phyloP scores from a whole-genome alignment of 768 basidiomycete genomes.

The Russula abietina region DNA sequence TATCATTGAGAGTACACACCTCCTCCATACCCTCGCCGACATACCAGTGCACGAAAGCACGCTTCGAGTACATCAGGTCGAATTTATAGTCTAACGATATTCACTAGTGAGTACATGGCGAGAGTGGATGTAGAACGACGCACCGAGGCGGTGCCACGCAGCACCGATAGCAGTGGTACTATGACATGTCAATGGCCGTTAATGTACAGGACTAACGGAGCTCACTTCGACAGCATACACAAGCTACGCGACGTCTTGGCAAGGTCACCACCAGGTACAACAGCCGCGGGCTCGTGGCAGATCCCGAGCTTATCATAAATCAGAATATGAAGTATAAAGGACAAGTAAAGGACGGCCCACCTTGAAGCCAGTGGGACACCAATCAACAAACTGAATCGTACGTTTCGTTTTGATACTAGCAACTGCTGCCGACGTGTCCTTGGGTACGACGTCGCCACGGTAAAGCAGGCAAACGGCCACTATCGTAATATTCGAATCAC shows the following conservation, averaged over 20 bases:
- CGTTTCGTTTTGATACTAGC: conserved; percentile 94
- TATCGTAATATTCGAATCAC: conserved; percentile 28
- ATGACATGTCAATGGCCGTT: conserved; percentile 9
- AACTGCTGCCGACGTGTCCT: conserved; percentile 91
- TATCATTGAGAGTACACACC: conserved; percentile 33
- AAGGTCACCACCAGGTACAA: conserved; percentile 90
- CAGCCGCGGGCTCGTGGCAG: conserved; percentile 92
- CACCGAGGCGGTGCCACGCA: conserved; percentile 86
- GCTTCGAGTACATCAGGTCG: conserved; percentile 95
- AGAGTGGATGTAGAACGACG: conserved; percentile 21
- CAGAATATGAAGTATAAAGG: conserved; percentile 23
- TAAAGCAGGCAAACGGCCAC: conserved; percentile 91
- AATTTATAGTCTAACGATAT: conserved; percentile 80
- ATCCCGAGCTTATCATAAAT: conserved; percentile 67
- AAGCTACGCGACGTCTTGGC: conserved; percentile 91
- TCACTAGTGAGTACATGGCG: conserved; percentile 17
- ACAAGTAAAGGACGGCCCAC: conserved; percentile 28
- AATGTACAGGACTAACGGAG: not conserved
- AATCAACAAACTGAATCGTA: conserved; percentile 97
- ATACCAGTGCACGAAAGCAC: conserved; percentile 90
- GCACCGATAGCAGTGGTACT: conserved; percentile 91
- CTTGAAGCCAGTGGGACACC: conserved; percentile 98
- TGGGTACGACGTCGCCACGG: conserved; percentile 95
- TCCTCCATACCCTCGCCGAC: conserved; percentile 99
- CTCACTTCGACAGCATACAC: conserved; percentile 93